phyloP scores from a whole-genome alignment of 2,329 filamentous ascomycete species.

The Aotearoamyces nothofagi region DNA sequence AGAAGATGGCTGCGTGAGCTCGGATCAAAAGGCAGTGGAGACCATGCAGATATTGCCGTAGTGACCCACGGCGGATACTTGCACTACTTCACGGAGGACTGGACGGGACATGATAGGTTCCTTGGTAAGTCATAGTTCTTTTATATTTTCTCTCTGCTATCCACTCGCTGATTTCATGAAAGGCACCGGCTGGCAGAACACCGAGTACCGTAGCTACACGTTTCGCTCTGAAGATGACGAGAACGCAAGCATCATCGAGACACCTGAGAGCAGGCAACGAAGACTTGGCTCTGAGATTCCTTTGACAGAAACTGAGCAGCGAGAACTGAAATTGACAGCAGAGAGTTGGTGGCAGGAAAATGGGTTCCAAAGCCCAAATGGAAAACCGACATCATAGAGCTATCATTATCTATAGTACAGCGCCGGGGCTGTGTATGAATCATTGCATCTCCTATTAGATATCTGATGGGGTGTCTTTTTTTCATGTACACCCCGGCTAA shows the following conservation, averaged over 20 bases:
- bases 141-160: too few species aligned
- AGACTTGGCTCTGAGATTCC: conserved; percentile 11
- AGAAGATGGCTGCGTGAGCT: conserved; percentile 40
- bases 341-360: conserved; percentile 10
- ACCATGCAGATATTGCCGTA: conserved; percentile 60
- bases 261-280: conserved; percentile 11
- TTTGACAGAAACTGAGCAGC: conserved; percentile 14
- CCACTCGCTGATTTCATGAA: too few species aligned
- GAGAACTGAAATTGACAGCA: conserved; percentile 9
- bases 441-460: too few species aligned
- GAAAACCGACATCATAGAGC: too few species aligned
- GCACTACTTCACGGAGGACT: conserved; percentile 77
- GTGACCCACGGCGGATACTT: conserved; percentile 75
- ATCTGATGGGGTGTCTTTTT: too few species aligned
- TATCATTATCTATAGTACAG: too few species aligned
- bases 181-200: conserved; percentile 19
- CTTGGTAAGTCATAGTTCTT: too few species aligned
- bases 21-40: conserved; percentile 9
- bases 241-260: conserved; percentile 14
- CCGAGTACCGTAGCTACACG: conserved; percentile 14
- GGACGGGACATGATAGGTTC: conserved; percentile 38
- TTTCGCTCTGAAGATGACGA: conserved; percentile 9
- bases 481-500: too few species aligned
- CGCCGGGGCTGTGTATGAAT: too few species aligned
- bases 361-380: too few species aligned